Base-by-base conservation (phyloP, 371 early-diverging fungal species). In the Batkoa obscura region DNA sequence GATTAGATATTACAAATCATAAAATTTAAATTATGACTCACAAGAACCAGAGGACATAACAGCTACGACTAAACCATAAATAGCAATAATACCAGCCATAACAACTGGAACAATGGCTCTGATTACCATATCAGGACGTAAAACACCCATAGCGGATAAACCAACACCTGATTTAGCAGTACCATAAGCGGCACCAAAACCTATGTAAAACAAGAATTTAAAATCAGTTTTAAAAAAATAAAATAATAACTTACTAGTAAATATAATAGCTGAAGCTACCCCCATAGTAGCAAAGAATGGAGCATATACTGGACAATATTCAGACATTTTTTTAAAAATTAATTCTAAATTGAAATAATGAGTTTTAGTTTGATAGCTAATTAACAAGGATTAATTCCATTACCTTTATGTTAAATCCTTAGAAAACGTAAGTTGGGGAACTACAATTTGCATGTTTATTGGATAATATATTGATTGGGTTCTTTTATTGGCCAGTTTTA, bases 241-340 rank as follows among this genome's bases (percentile, higher is more conserved):
- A 38, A 0, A 3, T 34, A 34, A 39, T 4, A 13, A 81, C 88
- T 81, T 86, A 94, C 97, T 87, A 73, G 83, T 84, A 67, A 96
- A 94, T 46, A 92, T 86, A 55, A 92, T 90, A 60, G 95, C 92
- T 43, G 88, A 84, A 38, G 94, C 83, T 76, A 90, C 86, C 39
- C 97, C 97, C 73, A 97, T 84, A 58, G 92, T 81, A 63, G 90
- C 91, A 67, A 97, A 94, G 83, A 97, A 88, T 59, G 97, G 97
- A 62, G 91, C 76, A 70, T 92, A 92, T 58, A 88, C 89, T 52
- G 92, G 92, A 75, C 92, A 88, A 70, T 67, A 73, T 47, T 72
- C 74, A 33, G 23, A 23, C 23, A 23, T 23, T 23, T 23, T 23
- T 23, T 23, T 23, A 23, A 23, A 23, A 23, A 23, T 23, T 23